Percentiles rank a stretch among this genome's conserved stretches.
Evolutionary conservation across 805 yeast species (phyloP).

Genomic region (Pichia thaimueangensis): DNA sequence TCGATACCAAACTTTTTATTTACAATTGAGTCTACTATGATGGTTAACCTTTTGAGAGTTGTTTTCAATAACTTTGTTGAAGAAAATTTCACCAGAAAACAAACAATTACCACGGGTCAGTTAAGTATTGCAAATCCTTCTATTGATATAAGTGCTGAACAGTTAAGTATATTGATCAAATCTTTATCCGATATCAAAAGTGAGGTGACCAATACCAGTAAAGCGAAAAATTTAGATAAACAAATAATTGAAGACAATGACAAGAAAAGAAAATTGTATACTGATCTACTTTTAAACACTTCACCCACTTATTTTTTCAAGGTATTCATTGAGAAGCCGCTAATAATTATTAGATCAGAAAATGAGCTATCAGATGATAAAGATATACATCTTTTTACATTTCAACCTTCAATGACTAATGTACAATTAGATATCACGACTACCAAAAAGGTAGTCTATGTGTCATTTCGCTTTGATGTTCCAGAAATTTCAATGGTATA

Average conservation of each 20-base stretch:
- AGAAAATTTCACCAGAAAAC: constrained; percentile 19
- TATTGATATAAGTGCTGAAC: constrained; percentile 37
- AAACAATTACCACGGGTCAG: constrained; percentile 30
- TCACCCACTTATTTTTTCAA: constrained; percentile 22
- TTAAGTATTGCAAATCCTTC: constrained; percentile 39
- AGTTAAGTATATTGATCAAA: constrained; percentile 30
- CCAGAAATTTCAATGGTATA: constrained; percentile 20
- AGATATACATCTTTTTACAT: constrained; percentile 17
- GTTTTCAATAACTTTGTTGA: constrained; percentile 15
- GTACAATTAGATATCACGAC: constrained; percentile 14
- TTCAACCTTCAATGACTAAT: constrained; percentile 20
- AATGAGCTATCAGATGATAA: constrained; percentile 2
- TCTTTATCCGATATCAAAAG: too few species aligned
- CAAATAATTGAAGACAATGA: not conserved
- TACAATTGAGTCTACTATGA: constrained; percentile 17
- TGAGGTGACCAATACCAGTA: too few species aligned
- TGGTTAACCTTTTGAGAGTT: constrained; percentile 15
- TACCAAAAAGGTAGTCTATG: constrained; percentile 1
- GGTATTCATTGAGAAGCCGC: constrained; percentile 25
- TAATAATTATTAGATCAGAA: constrained; percentile 20
- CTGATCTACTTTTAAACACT: constrained; percentile 8
- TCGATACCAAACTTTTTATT: constrained; percentile 26
- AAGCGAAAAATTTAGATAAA: too few species aligned
- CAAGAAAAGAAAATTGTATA: not conserved
- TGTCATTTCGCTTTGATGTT: constrained; percentile 17